A percentile compares a stretch with the other conserved stretches of the same genome.
phyloP scores from a whole-genome alignment of 176 grass and related monocot genomes.

The Zoysia pacifica region DNA sequence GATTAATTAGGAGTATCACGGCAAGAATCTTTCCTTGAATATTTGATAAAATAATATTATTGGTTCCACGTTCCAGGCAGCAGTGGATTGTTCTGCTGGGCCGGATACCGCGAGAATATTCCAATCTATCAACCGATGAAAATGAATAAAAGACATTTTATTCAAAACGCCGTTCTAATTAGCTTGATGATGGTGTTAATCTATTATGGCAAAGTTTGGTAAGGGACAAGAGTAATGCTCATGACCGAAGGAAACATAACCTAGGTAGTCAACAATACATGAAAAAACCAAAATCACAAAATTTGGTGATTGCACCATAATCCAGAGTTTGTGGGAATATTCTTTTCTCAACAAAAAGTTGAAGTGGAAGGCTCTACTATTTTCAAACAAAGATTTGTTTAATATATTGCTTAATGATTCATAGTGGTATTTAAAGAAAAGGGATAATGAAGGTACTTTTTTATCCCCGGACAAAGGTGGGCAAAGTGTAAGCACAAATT shows the following conservation, averaged over 20 bases:
- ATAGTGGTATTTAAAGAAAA: background rate
- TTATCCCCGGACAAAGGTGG: background rate
- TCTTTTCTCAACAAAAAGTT: too few species aligned
- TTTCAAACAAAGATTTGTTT: too few species aligned
- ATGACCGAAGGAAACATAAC: background rate
- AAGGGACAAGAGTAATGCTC: background rate
- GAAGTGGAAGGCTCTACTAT: too few species aligned
- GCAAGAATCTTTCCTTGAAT: too few species aligned
- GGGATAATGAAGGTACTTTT: background rate
- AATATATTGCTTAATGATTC: background rate
- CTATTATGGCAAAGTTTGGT: background rate
- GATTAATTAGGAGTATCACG: too few species aligned
- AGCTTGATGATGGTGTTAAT: background rate
- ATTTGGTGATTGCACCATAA: too few species aligned
- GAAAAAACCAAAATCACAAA: too few species aligned
- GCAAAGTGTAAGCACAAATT: background rate
- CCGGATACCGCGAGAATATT: background rate
- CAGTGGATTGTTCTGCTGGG: too few species aligned
- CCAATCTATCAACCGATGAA: background rate
- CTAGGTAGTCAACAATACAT: too few species aligned
- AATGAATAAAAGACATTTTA: background rate
- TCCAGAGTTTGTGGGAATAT: too few species aligned
- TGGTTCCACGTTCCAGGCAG: too few species aligned
- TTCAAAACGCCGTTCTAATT: background rate
- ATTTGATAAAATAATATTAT: too few species aligned